Percentiles rank a stretch among this genome's conserved stretches.
These are phyloP conservation scores for Geum urbanum DNA, from an alignment of 306 rosid species.

Conservation along the genomic window DNA sequence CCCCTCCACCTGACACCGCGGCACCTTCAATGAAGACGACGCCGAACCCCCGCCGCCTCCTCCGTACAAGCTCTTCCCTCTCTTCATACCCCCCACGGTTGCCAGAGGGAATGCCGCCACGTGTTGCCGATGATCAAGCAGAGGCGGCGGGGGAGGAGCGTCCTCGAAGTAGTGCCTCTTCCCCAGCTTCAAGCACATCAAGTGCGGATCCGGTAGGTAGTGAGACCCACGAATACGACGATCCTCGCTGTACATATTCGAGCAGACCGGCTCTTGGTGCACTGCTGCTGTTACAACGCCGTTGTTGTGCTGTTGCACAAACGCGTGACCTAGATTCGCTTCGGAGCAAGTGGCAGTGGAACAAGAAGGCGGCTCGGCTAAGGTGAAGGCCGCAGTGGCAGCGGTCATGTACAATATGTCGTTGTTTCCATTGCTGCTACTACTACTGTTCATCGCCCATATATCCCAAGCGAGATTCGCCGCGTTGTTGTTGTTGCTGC, in stretches of 20 bases:
- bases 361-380: not conserved
- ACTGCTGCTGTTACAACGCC: not conserved
- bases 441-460: constrained; percentile 46
- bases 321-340: constrained; percentile 21
- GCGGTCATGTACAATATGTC: constrained; percentile 11
- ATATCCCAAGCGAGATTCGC: constrained; percentile 42
- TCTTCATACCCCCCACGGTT: constrained; percentile 32
- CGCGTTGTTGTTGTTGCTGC: too few relatives aligned
- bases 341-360: constrained; percentile 11
- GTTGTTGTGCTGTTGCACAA: not conserved
- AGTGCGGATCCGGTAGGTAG: constrained; percentile 65
- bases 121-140: constrained; percentile 24
- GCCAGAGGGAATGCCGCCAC: constrained; percentile 27
- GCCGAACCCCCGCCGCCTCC: constrained; percentile 4
- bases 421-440: constrained; percentile 18
- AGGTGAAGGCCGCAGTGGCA: not conserved
- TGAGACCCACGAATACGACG: constrained; percentile 33
- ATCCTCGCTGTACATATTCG: not conserved
- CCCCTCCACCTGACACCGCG: constrained; percentile 93
- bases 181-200: constrained; percentile 82
- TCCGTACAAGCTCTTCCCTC: constrained; percentile 27
- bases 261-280: not conserved
- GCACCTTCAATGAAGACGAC: constrained; percentile 23
- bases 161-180: constrained; percentile 92
- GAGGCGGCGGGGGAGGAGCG: constrained; percentile 3